Evolutionary conservation across 2,329 filamentous ascomycete genomes (phyloP).

Genomic region (Pseudogymnoascus sp.): DNA sequence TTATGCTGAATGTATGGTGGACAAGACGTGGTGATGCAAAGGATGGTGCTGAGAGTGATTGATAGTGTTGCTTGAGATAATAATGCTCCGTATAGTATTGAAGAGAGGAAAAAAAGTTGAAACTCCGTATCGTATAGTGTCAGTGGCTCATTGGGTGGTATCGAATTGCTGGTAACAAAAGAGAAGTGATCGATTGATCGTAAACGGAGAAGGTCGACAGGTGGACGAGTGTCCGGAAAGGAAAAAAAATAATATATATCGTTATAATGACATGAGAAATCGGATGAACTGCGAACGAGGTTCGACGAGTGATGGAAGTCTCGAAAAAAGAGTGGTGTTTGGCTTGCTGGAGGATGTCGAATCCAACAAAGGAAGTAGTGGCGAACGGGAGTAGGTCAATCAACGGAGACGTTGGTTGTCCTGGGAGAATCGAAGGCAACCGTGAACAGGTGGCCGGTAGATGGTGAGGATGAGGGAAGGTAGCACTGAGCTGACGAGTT

Average conservation of each 20-base stretch:
- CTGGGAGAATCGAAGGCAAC: slow-evolving; percentile 19
- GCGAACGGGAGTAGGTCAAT: slow-evolving; percentile 21
- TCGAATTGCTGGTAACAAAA: slow-evolving; percentile 47
- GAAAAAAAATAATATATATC: slow-evolving; percentile 28
- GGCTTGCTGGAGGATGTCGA: slow-evolving; percentile 20
- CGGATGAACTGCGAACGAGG: slow-evolving; percentile 12
- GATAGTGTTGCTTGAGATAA: slow-evolving; percentile 28
- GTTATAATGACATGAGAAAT: slow-evolving; percentile 34
- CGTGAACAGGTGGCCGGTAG: slow-evolving; percentile 5
- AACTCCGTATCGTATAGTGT: slow-evolving; percentile 34
- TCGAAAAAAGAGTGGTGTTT: slow-evolving; percentile 14
- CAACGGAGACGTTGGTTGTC: slow-evolving; percentile 21
- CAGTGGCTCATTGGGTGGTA: slow-evolving; percentile 37
- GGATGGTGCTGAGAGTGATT: slow-evolving; percentile 29
- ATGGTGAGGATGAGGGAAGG: slow-evolving; percentile 2
- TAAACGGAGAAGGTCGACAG: slow-evolving; percentile 25
- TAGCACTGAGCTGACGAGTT: not conserved
- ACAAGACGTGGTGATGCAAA: slow-evolving; percentile 19
- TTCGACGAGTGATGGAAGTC: slow-evolving; percentile 10
- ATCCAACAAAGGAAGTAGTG: slow-evolving; percentile 28
- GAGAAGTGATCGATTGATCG: slow-evolving; percentile 43
- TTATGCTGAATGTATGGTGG: slow-evolving; percentile 17
- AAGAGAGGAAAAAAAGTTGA: slow-evolving; percentile 26
- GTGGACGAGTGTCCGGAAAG: slow-evolving; percentile 28
- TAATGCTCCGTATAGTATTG: slow-evolving; percentile 24